phyloP scores from a whole-genome alignment of 139 green algal genomes.

The Closterium sp. region DNA sequence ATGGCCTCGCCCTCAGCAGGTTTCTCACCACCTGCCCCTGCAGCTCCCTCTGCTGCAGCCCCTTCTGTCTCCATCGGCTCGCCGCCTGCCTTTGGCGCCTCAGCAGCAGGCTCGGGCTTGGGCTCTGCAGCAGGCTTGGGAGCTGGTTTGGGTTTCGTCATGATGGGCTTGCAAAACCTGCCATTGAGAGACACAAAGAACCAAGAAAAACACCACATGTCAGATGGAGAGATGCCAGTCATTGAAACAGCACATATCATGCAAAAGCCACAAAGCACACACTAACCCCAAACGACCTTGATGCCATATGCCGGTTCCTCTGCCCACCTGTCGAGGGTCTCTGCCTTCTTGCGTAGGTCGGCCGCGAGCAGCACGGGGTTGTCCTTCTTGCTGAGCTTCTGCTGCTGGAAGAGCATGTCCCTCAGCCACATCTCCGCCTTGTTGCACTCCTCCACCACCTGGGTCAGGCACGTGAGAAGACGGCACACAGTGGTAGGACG shows the following conservation, averaged over 20 bases:
- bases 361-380: conserved; percentile 74
- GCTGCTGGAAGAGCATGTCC: conserved; percentile 74
- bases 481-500: too few relatives aligned
- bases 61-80: conserved; percentile 29
- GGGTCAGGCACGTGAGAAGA: background rate
- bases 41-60: background rate
- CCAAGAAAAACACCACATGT: conserved; percentile 11
- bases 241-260: background rate
- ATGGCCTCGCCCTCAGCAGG: conserved; percentile 13
- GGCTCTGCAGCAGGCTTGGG: conserved; percentile 3
- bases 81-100: background rate
- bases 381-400: conserved; percentile 53
- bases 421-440: conserved; percentile 80
- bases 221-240: background rate
- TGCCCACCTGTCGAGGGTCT: conserved; percentile 63
- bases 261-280: background rate
- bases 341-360: conserved; percentile 88
- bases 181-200: background rate
- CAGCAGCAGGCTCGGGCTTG: conserved; percentile 11
- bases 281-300: background rate
- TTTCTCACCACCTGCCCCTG: background rate
- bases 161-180: conserved; percentile 75
- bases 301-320: background rate
- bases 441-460: conserved; percentile 68
- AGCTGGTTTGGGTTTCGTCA: conserved; percentile 75